phyloP scores from a whole-genome alignment of 2,329 filamentous ascomycete genomes.

The Fusarium neocosmosporiellum region DNA sequence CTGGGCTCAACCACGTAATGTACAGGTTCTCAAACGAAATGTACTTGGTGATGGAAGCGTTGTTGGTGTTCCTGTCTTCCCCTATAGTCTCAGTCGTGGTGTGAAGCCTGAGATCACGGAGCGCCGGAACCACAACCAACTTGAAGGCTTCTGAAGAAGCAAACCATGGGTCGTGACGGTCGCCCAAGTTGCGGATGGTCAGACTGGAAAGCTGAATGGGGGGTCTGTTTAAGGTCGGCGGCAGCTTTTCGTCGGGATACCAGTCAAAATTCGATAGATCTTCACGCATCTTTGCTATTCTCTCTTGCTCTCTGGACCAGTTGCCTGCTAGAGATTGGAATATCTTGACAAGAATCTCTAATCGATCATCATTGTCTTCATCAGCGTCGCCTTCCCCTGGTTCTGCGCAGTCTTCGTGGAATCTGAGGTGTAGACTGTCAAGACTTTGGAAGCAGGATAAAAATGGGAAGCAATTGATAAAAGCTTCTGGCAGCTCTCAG shows the following conservation, averaged over 20 bases:
- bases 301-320: not conserved
- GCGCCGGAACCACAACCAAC: not conserved
- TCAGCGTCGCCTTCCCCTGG: not conserved
- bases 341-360: not conserved
- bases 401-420: not conserved
- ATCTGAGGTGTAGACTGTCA: not conserved
- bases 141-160: not conserved
- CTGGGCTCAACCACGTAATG: constrained; percentile 15
- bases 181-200: constrained; percentile 2
- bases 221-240: not conserved
- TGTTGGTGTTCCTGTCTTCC: not conserved
- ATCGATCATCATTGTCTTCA: not conserved
- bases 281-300: not conserved
- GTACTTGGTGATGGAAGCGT: not conserved
- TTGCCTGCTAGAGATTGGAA: not conserved
- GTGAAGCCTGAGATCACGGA: constrained; percentile 1
- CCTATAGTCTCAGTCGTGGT: not conserved
- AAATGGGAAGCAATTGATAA: not conserved
- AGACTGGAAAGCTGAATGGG: not conserved
- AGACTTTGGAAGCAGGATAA: not conserved
- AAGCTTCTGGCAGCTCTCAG: not conserved
- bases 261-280: not conserved
- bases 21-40: constrained; percentile 27
- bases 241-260: too few relatives aligned
- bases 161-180: not conserved